Percentiles rank a stretch among this genome's conserved stretches.
These are phyloP conservation scores for Aspergillus sojae DNA, from an alignment of 2,329 filamentous ascomycete genomes.

Conservation along the genomic window DNA sequence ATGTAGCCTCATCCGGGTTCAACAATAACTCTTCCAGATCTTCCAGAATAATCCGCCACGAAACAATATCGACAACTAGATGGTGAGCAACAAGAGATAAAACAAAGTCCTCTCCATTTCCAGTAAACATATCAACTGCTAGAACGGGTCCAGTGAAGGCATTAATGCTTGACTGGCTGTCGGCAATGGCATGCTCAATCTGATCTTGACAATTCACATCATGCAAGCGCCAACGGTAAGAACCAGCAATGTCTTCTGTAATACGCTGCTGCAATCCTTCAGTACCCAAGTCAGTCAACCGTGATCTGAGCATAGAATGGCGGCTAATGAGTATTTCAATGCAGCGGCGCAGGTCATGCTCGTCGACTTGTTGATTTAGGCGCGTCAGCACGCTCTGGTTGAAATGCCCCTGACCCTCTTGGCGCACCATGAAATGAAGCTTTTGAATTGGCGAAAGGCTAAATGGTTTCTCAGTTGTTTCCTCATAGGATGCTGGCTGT, in stretches of 20 bases:
- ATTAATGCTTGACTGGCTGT: constrained; percentile 39
- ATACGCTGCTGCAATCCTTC: constrained; percentile 31
- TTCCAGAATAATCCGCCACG: constrained; percentile 43
- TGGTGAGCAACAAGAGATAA: constrained; percentile 43
- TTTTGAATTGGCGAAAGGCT: constrained; percentile 41
- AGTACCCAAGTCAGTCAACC: constrained; percentile 28
- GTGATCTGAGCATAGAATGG: constrained; percentile 43
- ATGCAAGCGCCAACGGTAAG: constrained; percentile 32
- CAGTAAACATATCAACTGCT: constrained; percentile 45
- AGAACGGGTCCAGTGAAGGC: constrained; percentile 43
- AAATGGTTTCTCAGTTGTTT: constrained; percentile 34
- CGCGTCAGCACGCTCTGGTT: constrained; percentile 43
- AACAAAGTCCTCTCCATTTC: constrained; percentile 32
- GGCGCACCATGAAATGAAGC: constrained; percentile 39
- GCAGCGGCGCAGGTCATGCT: constrained; percentile 26
- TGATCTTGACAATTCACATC: constrained; percentile 20
- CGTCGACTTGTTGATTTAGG: constrained; percentile 29
- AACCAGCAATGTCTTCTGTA: constrained; percentile 31
- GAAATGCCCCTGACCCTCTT: constrained; percentile 39
- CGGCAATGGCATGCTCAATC: constrained; percentile 27
- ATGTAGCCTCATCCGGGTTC: constrained; percentile 26
- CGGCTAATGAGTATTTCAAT: constrained; percentile 35
- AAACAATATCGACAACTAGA: constrained; percentile 44
- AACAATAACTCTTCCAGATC: constrained; percentile 42
- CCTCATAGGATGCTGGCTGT: constrained; percentile 37